Percentiles rank a stretch among this genome's conserved stretches.
Evolutionary conservation across 2,329 filamentous ascomycete species (phyloP).

Genomic region (Coleophoma cylindrospora): DNA sequence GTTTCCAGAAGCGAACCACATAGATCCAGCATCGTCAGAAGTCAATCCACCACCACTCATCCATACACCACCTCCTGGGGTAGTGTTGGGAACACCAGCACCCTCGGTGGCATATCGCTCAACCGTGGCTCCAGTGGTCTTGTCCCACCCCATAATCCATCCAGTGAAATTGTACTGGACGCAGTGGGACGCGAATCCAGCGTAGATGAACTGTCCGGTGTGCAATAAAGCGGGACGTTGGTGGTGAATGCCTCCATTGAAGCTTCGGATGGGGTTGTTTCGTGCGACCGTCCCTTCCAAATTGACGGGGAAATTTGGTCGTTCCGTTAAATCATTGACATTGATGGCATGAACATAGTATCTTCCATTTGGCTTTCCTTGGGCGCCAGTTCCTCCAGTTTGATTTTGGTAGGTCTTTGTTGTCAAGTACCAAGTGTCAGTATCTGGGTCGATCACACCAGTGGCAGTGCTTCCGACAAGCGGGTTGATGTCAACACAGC

Average conservation of each 20-base stretch:
- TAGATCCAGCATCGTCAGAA: constrained; percentile 38
- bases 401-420: constrained; percentile 42
- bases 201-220: constrained; percentile 40
- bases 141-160: constrained; percentile 43
- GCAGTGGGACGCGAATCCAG: constrained; percentile 45
- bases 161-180: constrained; percentile 46
- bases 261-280: constrained; percentile 39
- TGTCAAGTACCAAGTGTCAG: constrained; percentile 43
- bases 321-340: constrained; percentile 36
- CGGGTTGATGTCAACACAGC: constrained; percentile 42
- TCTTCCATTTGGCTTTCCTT: constrained; percentile 35
- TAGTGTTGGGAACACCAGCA: constrained; percentile 32
- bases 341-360: constrained; percentile 41
- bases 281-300: constrained; percentile 37
- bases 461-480: constrained; percentile 42
- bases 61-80: constrained; percentile 39
- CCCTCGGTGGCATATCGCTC: constrained; percentile 39
- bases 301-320: constrained; percentile 34
- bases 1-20: constrained; percentile 43
- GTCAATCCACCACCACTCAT: constrained; percentile 43
- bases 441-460: constrained; percentile 44
- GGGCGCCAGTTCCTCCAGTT: constrained; percentile 24
- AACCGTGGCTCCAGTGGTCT: constrained; percentile 36
- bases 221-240: constrained; percentile 41
- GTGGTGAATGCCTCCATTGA: constrained; percentile 42